Evolutionary conservation across 768 basidiomycete species (phyloP), one percentile per base, ranked within the genome.

Genomic region (Astraeus odoratus): DNA sequence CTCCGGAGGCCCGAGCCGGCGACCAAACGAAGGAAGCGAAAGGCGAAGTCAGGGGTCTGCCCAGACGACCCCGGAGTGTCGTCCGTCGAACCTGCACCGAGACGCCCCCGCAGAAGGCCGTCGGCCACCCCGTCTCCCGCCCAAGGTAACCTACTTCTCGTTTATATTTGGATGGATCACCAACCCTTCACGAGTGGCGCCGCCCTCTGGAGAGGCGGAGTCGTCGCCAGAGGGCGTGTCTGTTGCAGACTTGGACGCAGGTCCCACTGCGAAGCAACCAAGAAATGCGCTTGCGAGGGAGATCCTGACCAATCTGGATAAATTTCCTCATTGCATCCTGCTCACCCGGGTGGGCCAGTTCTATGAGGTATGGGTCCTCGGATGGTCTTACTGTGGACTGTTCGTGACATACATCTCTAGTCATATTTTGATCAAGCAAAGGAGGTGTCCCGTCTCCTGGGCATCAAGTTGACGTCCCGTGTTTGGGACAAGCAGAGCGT

Each of bases 321-420:
- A 68, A 38, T 96, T 91, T 57, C 86, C 94, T 18, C 86, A 93
- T 54, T 94, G 92, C 58, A 73, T 96, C 23, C 71, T 97, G 20
- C 74, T 98, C 15, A 97, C 93, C 7, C 79, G 90, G 43, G 92
- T 97, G 9, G 94, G 94, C 12, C 84, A 91, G 55, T 97, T 97
- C 63, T 97, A 95, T 58, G 94, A 97, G 77, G 94, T 90, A 60
- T 31, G 68, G 18, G 6, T 2, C 38, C 44, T 35, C 4, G 5
- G 18, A 25, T 40, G 33, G 36, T 38, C 44, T 41, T n/a, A n/a
- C n/a, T 42, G 35, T 18, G 9, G 4, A 40, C 44, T 6, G 47
- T 30, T 26, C 41, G 26, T 52, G 56, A 41, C 48, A 42, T 37
- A 23, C 16, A 23, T 0, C 10, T 8, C 43, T 30, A 97, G 93